Base-by-base conservation (phyloP, 495 filamentous ascomycete species). In the Penicillium odoratum region DNA sequence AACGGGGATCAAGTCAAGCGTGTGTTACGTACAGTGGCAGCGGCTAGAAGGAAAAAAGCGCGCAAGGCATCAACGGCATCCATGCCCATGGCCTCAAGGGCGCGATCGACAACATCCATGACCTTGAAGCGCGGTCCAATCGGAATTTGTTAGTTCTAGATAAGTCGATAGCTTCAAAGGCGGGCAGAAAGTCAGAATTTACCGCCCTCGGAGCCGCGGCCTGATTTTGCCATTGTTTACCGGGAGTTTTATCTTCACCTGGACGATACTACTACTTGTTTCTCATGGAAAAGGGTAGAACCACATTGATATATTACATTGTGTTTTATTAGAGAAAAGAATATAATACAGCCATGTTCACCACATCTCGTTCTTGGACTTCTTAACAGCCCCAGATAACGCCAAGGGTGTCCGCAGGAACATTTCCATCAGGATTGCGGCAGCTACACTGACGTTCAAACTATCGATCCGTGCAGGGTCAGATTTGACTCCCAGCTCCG, bases 401-500 rank as follows among this genome's bases (percentile, higher is more conserved):
- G 65, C 66, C 31, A 79, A 60, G 18, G 75, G 77, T 38, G 69
- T 67, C 18, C 74, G 75, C 61, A 88, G 60, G 58, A 90, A 84
- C 56, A 81, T 80, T 60, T 86, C 81, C 71, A 86, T 87, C 43
- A 97, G 70, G 36, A 97, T 68, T 5, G 83, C 90, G 5, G 87
- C 84, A n/a, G 92, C 92, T 15, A 93, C 90, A 60, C 88, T 88
- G 4, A 96, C 92, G 67, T 96, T 96, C 64, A 97, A 75, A 72
- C 90, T 94, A 58, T 97, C 92, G 36, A 79, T 72, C 15, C 75
- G 64, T 11, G 77, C 75, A 3, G 74, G 73, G 57, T 79, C 77
- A 7, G 69, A 65, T n/a, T 64, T 55, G 1, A 69, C 69, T 2
- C 74, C 73, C 4, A 74, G 28, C 10, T 59, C 53, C 3, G 55